These are phyloP conservation scores for Sphaerobolus stellatus DNA, from an alignment of 1,284 basidiomycete species.

Conservation along the genomic window DNA sequence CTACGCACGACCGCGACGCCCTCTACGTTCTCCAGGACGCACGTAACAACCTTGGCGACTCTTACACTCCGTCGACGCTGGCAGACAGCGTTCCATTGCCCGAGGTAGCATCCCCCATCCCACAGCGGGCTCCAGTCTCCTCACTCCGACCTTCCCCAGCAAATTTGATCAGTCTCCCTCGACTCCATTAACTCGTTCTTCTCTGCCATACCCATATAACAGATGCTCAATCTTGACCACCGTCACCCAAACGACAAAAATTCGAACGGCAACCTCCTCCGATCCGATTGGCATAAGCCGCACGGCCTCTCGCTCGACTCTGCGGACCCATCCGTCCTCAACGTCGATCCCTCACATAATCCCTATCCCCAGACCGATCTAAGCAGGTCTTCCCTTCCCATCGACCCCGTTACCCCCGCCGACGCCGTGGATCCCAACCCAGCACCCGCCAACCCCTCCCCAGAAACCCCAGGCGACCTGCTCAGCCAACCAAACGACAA, in stretches of 20 bases:
- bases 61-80: neutral
- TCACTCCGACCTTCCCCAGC: constrained; percentile 2
- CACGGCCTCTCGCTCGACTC: constrained; percentile 24
- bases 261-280: neutral
- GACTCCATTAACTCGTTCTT: no score
- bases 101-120: neutral
- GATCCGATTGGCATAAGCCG: constrained; percentile 22
- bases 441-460: constrained; percentile 26
- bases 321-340: constrained; percentile 20
- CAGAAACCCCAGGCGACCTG: constrained; percentile 5
- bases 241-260: constrained; percentile 4
- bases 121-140: neutral
- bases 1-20: constrained; percentile 10
- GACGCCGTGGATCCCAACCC: constrained; percentile 13
- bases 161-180: constrained; percentile 12
- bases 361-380: constrained; percentile 23
- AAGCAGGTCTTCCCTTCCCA: constrained; percentile 28
- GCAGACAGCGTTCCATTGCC: no score
- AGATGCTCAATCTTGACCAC: constrained; percentile 9
- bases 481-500: constrained; percentile 10
- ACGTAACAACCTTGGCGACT: neutral
- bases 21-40: neutral
- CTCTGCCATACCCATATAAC: constrained; percentile 1
- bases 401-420: constrained; percentile 21
- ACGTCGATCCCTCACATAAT: constrained; percentile 27